Base-by-base conservation (phyloP, 2,329 filamentous ascomycete genomes). In the Aureobasidium sp. region DNA sequence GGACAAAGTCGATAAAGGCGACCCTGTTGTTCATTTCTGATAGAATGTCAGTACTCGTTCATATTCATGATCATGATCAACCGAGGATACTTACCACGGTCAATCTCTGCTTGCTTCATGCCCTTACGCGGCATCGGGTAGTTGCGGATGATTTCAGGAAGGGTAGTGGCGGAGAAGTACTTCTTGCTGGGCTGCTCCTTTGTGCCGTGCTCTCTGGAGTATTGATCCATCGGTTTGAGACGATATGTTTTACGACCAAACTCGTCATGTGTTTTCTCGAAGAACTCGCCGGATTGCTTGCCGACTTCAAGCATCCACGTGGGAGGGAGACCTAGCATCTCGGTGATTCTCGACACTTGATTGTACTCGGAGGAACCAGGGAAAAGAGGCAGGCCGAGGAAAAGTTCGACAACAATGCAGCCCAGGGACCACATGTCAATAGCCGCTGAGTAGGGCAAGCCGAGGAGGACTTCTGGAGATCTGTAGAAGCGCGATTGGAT, bases 381-480 rank as follows among this genome's bases (percentile, higher is more conserved):
- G 75, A 99, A 99, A 2, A 99, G 77, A 0, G 94, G 94, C 54
- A 99, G 80, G 49, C 94, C 94, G 1, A 99, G 82, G 80, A 99
- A 99, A 19, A 99, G 81, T 75, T 99, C 94, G 27, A 99, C 94
- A 17, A 99, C 93, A 67, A 99, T 99, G 75, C 94, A 99, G 60
- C 94, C 94, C 48, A 99, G 79, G 5, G 94, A 99, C 94, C 94
- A 99, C 93, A 99, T 99, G 72, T 99, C 94, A 70, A 99, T 99
- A 47, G 94, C 94, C 5, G 94, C 97, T 15, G 94, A 97, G 74
- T 99, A 99, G 64, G 94, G 94, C 52, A 99, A 78, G 4, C 94
- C 94, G n/a, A 99, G 80, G 40, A 99, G 77, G 14, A 99, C 94
- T 74, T 99, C 94, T 1, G 94, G 94, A 0, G 94, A 99, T 66